phyloP scores from a whole-genome alignment of 163 green algal species.

The Chloromonas sp. region DNA sequence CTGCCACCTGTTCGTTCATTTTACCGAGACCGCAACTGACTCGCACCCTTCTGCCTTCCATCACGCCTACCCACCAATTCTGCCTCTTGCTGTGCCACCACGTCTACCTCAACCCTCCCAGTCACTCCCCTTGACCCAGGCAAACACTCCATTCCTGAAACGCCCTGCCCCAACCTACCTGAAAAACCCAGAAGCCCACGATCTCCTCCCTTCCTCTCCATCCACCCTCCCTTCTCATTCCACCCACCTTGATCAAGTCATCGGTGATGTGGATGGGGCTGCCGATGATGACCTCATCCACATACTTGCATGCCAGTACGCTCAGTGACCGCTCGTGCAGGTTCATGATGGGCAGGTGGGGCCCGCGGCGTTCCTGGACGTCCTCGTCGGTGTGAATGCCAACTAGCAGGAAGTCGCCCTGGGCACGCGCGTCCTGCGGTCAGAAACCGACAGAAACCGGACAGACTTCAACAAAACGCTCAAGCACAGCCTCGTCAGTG shows the following conservation, averaged over 20 bases:
- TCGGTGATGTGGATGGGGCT: constrained; percentile 61
- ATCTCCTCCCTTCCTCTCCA: too few relatives aligned
- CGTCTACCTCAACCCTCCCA: too few relatives aligned
- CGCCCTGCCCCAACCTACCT: too few relatives aligned
- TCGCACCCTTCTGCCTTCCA: too few relatives aligned
- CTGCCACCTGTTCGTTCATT: too few relatives aligned
- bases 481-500: constrained; percentile 83
- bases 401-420: constrained; percentile 95
- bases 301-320: constrained; percentile 92
- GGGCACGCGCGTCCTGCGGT: constrained; percentile 59
- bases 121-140: too few relatives aligned
- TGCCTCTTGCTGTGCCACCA: too few relatives aligned
- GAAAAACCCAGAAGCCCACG: too few relatives aligned
- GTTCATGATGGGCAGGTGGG: constrained; percentile 95
- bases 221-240: too few relatives aligned
- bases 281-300: constrained; percentile 97
- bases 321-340: constrained; percentile 92
- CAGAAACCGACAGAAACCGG: not conserved
- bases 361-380: constrained; percentile 67
- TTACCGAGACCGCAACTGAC: too few relatives aligned
- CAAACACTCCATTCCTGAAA: too few relatives aligned
- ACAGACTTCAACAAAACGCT: constrained; percentile 22
- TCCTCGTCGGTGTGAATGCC: constrained; percentile 93
- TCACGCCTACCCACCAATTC: too few relatives aligned
- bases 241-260: constrained; percentile 70